Percentiles rank a stretch among this genome's conserved stretches.
Evolutionary conservation across 208 protist species (phyloP).

Genomic region (Acanthamoeba triangularis): DNA sequence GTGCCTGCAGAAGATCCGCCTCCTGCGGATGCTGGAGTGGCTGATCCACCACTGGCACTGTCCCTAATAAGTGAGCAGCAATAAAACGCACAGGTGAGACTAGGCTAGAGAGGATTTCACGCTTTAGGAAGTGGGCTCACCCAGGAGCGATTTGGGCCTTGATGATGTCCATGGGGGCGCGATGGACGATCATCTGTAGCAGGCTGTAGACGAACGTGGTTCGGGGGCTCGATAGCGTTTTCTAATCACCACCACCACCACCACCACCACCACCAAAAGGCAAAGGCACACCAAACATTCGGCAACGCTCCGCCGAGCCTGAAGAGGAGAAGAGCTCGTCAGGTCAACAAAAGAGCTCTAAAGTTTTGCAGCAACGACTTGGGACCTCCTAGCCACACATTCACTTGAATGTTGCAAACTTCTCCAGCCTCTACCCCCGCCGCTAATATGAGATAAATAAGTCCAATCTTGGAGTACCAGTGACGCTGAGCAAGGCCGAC

Average conservation of each 20-base stretch:
- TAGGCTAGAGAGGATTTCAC: too few species aligned
- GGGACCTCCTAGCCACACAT: too few species aligned
- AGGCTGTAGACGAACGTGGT: slow-evolving; percentile 4
- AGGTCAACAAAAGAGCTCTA: too few species aligned
- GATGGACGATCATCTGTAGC: slow-evolving; percentile 30
- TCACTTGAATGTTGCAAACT: neutral
- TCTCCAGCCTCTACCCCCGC: too few species aligned
- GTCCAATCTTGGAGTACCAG: neutral
- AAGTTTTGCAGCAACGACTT: too few species aligned
- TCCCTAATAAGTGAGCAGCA: neutral
- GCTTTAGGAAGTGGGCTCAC: neutral
- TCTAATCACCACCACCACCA: neutral
- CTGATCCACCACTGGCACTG: neutral
- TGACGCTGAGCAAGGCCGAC: slow-evolving; percentile 19
- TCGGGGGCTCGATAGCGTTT: slow-evolving; percentile 11
- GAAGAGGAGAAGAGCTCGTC: neutral
- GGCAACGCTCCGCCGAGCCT: slow-evolving; percentile 64
- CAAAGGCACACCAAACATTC: slow-evolving; percentile 63
- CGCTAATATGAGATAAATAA: too few species aligned
- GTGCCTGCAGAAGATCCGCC: neutral
- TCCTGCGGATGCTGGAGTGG: neutral
- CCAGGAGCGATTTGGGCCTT: neutral
- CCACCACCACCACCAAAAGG: too few species aligned
- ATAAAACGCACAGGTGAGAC: too few species aligned
- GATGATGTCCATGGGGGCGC: neutral